A percentile compares a stretch with the other conserved stretches of the same genome.
phyloP scores from a whole-genome alignment of 2,329 filamentous ascomycete genomes.

The Sclerotinia trifoliorum region DNA sequence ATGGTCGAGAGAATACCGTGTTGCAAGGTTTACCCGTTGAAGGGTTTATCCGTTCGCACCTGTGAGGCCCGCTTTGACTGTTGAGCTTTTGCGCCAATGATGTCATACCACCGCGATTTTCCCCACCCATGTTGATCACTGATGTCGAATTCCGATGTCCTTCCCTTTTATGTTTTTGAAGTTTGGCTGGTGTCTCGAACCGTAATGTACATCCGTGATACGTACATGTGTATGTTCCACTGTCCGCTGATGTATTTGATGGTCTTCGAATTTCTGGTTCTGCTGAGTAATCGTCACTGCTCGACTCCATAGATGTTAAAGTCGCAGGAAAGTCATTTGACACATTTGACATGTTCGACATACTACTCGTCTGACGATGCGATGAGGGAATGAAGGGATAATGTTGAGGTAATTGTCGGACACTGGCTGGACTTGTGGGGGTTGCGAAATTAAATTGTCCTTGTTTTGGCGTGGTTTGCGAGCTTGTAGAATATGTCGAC shows the following conservation, averaged over 20 bases:
- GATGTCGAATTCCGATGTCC: conserved; percentile 69
- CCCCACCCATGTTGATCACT: conserved; percentile 42
- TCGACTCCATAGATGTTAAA: conserved; percentile 45
- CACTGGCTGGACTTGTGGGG: conserved; percentile 40
- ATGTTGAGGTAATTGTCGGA: conserved; percentile 35
- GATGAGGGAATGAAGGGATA: conserved; percentile 39
- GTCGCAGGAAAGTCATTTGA: conserved; percentile 38
- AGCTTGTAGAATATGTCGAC: conserved; percentile 38
- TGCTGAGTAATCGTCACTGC: conserved; percentile 41
- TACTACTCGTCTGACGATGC: conserved; percentile 32
- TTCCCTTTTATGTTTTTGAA: conserved; percentile 96
- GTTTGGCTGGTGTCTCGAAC: conserved; percentile 80
- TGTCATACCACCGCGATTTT: conserved; percentile 42
- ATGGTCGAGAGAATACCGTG: conserved; percentile 90
- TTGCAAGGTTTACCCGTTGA: conserved; percentile 94
- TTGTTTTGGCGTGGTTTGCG: conserved; percentile 35
- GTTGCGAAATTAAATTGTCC: conserved; percentile 48
- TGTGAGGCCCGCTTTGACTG: conserved; percentile 89
- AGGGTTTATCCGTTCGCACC: conserved; percentile 89
- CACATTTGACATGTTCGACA: conserved; percentile 29
- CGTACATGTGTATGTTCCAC: conserved; percentile 92
- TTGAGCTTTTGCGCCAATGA: conserved; percentile 61
- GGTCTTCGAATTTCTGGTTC: conserved; percentile 49
- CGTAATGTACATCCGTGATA: conserved; percentile 87
- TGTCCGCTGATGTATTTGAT: conserved; percentile 65